Evolutionary conservation across 768 basidiomycete species (phyloP), one percentile per base, ranked within the genome.

Genomic region (Cystofilobasidium bisporidii): DNA sequence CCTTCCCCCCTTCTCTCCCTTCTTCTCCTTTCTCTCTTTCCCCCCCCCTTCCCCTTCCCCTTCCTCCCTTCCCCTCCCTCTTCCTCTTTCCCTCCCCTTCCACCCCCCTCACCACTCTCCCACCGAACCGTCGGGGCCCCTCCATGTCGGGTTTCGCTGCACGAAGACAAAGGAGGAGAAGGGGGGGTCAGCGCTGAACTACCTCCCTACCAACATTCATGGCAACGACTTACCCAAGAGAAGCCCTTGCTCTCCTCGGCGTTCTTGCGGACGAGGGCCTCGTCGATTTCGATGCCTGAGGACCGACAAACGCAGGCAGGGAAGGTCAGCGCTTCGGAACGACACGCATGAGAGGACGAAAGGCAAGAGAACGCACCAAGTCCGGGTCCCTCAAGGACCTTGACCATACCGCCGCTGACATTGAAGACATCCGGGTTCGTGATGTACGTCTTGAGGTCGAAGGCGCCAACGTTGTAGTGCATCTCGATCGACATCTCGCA

Each of bases 381-480:
- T 10, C 86, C 86, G 15, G 83, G 81, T 0, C 80, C 84, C 82
- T 70, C 40, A 17, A 83, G 76, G 24, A 80, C 76, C 30, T 78
- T 73, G 65, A 86, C 76, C 71, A 82, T 78, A 5, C 85, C 83
- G 40, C 83, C 79, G 47, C 78, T 77, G 17, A 86, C 81, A 6
- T 78, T 74, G 71, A 86, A 85, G 1, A 86, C 81, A 2, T 75
- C 76, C 1, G 76, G 76, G 67, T 77, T 75, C 63, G 72, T 74
- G 50, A 87, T 74, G 75, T 85, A 86, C 1, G 85, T 86, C 71
- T 82, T 79, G 17, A 86, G 79, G 73, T 87, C 86, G 48, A 65
- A 74, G 53, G 71, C 72, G 45, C 80, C 80, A 45, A 79, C 74
- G 75, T 87, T 64, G 76, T 85, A 86, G 73, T 86, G 84, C 58